These are phyloP conservation scores for Chaetomiaceae sp. DNA, from an alignment of 2,329 filamentous ascomycete genomes.

Conservation along the genomic window DNA sequence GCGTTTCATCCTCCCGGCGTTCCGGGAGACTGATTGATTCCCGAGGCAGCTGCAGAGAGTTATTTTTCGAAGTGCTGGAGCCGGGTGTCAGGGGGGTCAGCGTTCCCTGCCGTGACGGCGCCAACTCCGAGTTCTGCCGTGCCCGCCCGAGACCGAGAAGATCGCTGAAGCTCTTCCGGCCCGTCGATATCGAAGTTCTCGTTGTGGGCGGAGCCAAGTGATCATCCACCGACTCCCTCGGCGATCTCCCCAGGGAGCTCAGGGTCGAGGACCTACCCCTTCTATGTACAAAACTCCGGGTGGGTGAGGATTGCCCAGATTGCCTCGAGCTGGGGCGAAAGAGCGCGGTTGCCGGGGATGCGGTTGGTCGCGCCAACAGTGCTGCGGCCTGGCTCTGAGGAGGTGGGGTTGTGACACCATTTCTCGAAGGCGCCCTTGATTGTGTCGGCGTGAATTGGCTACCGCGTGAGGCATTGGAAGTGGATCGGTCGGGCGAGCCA, in stretches of 20 bases:
- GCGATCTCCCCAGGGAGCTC: constrained; percentile 66
- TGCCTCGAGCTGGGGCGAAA: constrained; percentile 46
- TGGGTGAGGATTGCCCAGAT: constrained; percentile 65
- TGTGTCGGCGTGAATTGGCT: constrained; percentile 31
- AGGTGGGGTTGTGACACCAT: constrained; percentile 31
- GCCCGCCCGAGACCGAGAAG: constrained; percentile 74
- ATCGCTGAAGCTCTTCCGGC: constrained; percentile 89
- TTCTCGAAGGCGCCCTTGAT: constrained; percentile 29
- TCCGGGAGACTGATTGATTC: constrained; percentile 71
- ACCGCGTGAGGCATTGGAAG: constrained; percentile 13
- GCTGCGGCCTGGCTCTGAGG: constrained; percentile 33
- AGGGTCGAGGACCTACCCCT: constrained; percentile 84
- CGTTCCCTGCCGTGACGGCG: constrained; percentile 62
- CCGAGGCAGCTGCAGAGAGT: constrained; percentile 72
- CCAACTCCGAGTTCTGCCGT: constrained; percentile 74
- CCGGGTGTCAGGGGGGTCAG: constrained; percentile 65
- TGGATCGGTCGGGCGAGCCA: constrained; percentile 15
- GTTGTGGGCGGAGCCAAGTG: constrained; percentile 61
- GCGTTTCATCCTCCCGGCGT: constrained; percentile 80
- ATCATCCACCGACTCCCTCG: constrained; percentile 60
- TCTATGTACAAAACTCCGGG: constrained; percentile 53
- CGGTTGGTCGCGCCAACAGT: constrained; percentile 32
- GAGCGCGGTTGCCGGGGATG: constrained; percentile 47
- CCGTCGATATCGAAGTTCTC: constrained; percentile 84
- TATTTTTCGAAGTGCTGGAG: constrained; percentile 70